Conservation (phyloP, 805 yeast species). For the Pichia rugopelliculosa region DNA sequence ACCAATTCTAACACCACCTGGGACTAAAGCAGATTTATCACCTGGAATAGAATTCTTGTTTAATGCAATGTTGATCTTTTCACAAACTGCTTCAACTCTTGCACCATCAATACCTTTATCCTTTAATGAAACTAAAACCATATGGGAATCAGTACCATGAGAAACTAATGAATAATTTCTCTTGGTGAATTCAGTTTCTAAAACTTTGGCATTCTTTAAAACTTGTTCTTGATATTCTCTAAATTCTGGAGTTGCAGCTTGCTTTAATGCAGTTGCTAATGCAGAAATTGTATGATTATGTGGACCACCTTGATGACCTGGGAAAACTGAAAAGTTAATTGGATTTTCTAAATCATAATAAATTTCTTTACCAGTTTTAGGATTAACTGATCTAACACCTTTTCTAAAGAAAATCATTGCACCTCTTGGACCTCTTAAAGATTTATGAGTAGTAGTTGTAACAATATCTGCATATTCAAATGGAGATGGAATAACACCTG, state of each 20-base stretch:
- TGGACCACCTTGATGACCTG: conserved; percentile 99
- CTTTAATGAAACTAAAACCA: conserved; percentile 85
- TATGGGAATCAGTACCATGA: conserved; percentile 95
- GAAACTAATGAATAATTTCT: conserved; percentile 80
- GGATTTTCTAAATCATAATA: conserved; percentile 87
- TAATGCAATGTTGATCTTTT: conserved; percentile 87
- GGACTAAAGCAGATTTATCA: conserved; percentile 92
- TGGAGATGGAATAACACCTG: conserved; percentile 93
- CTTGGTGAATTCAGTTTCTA: conserved; percentile 66
- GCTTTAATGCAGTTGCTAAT: conserved; percentile 92
- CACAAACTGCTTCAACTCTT: conserved; percentile 91
- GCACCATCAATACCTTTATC: conserved; percentile 94
- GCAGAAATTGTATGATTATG: conserved; percentile 99
- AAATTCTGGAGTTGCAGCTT: conserved; percentile 86
- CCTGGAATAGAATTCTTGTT: conserved; percentile 98
- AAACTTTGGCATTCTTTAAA: conserved; percentile 75
- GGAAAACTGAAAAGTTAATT: conserved; percentile 97
- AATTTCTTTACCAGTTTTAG: conserved; percentile 89
- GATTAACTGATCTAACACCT: conserved; percentile 80
- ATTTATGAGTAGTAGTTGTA: conserved; percentile 98
- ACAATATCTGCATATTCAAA: conserved; percentile 96
- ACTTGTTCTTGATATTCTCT: conserved; percentile 86
- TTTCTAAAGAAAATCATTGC: conserved; percentile 99
- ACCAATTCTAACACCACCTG: conserved; percentile 96
- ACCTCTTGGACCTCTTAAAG: conserved; percentile 99